These are phyloP conservation scores for Saraca asoca DNA, from an alignment of 331 rosid genomes.

Conservation along the genomic window DNA sequence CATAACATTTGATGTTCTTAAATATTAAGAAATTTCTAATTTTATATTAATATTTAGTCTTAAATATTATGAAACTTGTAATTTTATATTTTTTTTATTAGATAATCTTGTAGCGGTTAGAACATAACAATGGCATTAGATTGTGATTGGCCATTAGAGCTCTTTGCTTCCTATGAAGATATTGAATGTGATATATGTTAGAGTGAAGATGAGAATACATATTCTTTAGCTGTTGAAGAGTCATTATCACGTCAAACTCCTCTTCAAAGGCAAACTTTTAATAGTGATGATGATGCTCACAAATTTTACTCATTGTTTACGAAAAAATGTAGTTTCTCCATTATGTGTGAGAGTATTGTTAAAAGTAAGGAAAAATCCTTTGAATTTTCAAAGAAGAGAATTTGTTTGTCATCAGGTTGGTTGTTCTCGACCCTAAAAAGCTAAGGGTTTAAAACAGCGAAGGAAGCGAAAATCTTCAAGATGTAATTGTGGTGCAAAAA, in stretches of 20 bases:
- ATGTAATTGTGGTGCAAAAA: background rate
- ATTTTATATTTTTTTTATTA: too few relatives aligned
- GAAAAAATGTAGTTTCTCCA: background rate
- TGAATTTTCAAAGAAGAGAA: background rate
- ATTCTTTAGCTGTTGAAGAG: too few relatives aligned
- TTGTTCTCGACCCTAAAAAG: background rate
- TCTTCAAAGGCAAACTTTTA: background rate
- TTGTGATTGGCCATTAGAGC: too few relatives aligned
- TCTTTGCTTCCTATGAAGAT: too few relatives aligned
- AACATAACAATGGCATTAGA: too few relatives aligned
- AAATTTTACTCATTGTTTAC: background rate
- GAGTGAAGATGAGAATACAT: too few relatives aligned
- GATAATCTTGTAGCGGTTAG: too few relatives aligned
- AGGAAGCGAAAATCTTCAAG: background rate
- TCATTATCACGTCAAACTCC: background rate
- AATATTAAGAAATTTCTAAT: too few relatives aligned
- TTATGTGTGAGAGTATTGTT: background rate
- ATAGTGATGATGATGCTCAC: background rate
- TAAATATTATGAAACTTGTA: too few relatives aligned
- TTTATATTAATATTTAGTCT: too few relatives aligned
- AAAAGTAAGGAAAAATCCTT: background rate
- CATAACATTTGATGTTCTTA: too few relatives aligned
- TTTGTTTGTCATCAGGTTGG: constrained; percentile 2
- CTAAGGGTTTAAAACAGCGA: background rate
- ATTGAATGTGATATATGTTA: too few relatives aligned